Conservation (phyloP, 2,329 filamentous ascomycete species). For the Pyrenophora tritici-repentis region DNA sequence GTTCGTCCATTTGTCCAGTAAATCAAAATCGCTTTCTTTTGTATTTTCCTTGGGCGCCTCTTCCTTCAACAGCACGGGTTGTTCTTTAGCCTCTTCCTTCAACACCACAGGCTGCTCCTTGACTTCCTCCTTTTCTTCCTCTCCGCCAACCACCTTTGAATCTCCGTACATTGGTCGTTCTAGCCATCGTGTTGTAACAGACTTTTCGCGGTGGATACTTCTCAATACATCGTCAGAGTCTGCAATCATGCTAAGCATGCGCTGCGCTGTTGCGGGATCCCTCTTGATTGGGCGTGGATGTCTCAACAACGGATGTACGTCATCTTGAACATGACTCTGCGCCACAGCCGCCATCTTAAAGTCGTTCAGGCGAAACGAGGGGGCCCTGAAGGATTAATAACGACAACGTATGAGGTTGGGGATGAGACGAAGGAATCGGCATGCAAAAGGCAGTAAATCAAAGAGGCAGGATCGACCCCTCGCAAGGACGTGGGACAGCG, state of each 20-base stretch:
- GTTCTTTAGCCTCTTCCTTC: neutral
- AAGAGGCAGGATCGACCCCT: constrained; percentile 21
- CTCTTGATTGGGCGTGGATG: constrained; percentile 33
- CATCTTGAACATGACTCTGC: constrained; percentile 23
- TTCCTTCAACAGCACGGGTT: neutral
- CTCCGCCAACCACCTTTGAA: constrained; percentile 22
- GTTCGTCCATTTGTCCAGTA: constrained; percentile 26
- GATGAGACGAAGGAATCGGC: constrained; percentile 13
- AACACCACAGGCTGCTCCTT: neutral
- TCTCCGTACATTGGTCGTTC: constrained; percentile 32
- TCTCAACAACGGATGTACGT: constrained; percentile 31
- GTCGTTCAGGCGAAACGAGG: constrained; percentile 11
- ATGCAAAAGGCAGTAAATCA: constrained; percentile 25
- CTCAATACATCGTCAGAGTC: constrained; percentile 27
- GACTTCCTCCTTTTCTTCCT: constrained; percentile 14
- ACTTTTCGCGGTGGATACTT: constrained; percentile 28
- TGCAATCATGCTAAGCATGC: constrained; percentile 31
- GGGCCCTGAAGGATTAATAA: constrained; percentile 8
- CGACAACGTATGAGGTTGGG: constrained; percentile 10
- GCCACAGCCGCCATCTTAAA: constrained; percentile 27
- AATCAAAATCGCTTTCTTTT: constrained; percentile 12
- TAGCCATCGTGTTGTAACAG: constrained; percentile 35
- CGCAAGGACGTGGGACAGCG: constrained; percentile 28
- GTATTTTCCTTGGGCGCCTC: neutral
- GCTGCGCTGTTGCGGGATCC: constrained; percentile 34